A percentile compares a stretch with the other conserved stretches of the same genome.
Evolutionary conservation across 345 rosid species (phyloP).

Genomic region (Salix viminalis): DNA sequence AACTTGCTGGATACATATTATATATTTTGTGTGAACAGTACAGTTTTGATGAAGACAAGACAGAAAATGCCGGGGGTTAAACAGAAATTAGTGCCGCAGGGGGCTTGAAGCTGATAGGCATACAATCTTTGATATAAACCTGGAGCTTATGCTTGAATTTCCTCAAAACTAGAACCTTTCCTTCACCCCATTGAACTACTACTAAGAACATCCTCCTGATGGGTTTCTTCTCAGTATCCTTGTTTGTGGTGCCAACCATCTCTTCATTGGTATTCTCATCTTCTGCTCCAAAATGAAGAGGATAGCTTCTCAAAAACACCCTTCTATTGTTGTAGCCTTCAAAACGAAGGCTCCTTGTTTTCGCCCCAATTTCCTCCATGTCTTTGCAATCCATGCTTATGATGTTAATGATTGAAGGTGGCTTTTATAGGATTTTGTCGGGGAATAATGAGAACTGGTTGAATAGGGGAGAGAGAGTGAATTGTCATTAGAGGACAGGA

Average conservation of each 20-base stretch:
- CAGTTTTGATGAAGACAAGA: conserved; percentile 1
- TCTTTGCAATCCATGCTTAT: conserved; percentile 18
- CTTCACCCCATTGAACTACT: conserved; percentile 39
- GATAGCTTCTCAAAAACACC: conserved; percentile 55
- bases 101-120: conserved; percentile 26
- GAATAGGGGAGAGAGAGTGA: neutral
- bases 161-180: conserved; percentile 35
- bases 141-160: conserved; percentile 41
- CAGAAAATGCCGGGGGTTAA: conserved; percentile 14
- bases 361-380: conserved; percentile 22
- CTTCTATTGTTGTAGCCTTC: conserved; percentile 44
- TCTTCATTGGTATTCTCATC: conserved; percentile 22
- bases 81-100: conserved; percentile 28
- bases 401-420: neutral
- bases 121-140: conserved; percentile 35
- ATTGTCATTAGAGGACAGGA: neutral
- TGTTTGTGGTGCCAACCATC: neutral
- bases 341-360: conserved; percentile 33
- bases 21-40: neutral
- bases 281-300: conserved; percentile 41
- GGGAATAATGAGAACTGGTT: neutral
- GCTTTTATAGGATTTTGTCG: conserved; percentile 1
- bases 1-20: conserved; percentile 6
- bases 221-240: conserved; percentile 22
- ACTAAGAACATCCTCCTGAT: conserved; percentile 39